A percentile compares a stretch with the other conserved stretches of the same genome.
These are phyloP conservation scores for Caloboletus firmus DNA, from an alignment of 1,284 basidiomycete genomes.

Conservation along the genomic window DNA sequence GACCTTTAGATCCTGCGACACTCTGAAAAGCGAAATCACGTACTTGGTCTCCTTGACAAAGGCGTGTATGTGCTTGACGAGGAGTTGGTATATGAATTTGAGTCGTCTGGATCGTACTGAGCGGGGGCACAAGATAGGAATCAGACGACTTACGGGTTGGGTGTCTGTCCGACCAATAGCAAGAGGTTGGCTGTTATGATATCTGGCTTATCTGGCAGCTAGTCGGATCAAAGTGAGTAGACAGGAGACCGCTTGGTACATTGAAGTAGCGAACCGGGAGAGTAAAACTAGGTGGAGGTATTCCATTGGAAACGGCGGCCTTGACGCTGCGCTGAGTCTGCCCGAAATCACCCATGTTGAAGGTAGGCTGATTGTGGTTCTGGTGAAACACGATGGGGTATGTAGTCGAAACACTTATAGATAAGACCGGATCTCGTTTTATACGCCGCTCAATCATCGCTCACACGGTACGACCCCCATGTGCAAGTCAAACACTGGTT, in stretches of 20 bases:
- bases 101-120: conserved; percentile 37
- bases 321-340: conserved; percentile 11
- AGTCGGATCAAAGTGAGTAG: conserved; percentile 4
- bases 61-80: conserved; percentile 65
- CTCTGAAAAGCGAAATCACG: conserved; percentile 6
- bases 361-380: not conserved
- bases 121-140: not conserved
- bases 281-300: conserved; percentile 30
- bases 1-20: not conserved
- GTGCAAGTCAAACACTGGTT: not conserved
- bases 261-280: conserved; percentile 31
- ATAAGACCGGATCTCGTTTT: conserved; percentile 9
- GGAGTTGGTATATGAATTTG: conserved; percentile 48
- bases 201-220: conserved; percentile 54
- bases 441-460: not conserved
- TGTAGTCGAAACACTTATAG: not conserved
- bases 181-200: conserved; percentile 57
- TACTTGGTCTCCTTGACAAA: conserved; percentile 70
- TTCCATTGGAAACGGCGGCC: conserved; percentile 35
- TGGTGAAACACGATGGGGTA: not conserved
- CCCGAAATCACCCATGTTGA: conserved; percentile 16
- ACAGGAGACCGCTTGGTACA: not conserved
- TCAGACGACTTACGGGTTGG: conserved; percentile 41
- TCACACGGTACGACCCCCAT: not conserved
- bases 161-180: conserved; percentile 45